These are phyloP conservation scores for Clavariopsis aquatica DNA, from an alignment of 495 filamentous ascomycete species.

Conservation along the genomic window DNA sequence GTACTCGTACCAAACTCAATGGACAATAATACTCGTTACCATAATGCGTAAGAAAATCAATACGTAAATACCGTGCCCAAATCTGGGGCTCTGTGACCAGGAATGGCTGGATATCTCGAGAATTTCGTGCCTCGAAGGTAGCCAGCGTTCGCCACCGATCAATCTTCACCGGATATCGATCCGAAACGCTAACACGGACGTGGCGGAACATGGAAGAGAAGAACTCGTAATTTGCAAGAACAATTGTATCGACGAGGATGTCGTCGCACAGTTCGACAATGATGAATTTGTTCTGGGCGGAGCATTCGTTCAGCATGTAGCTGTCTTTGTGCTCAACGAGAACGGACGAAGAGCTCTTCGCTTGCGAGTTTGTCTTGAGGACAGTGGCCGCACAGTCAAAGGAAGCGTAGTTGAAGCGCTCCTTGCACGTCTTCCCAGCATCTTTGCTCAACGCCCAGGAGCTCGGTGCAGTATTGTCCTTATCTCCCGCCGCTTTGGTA, in stretches of 20 bases:
- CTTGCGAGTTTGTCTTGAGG: constrained; percentile 81
- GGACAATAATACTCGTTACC: constrained; percentile 97
- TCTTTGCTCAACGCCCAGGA: constrained; percentile 75
- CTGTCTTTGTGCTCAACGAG: constrained; percentile 96
- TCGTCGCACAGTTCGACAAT: constrained; percentile 90
- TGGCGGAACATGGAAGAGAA: constrained; percentile 94
- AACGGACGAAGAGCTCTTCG: constrained; percentile 81
- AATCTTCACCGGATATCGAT: constrained; percentile 86
- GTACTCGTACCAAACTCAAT: constrained; percentile 82
- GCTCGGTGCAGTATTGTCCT: constrained; percentile 50
- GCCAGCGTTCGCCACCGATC: constrained; percentile 92
- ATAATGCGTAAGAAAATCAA: constrained; percentile 92
- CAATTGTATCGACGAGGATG: constrained; percentile 92
- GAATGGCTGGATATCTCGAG: constrained; percentile 91
- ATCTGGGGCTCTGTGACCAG: constrained; percentile 88
- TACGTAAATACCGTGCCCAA: constrained; percentile 87
- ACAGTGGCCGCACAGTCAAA: constrained; percentile 95
- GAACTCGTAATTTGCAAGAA: constrained; percentile 97
- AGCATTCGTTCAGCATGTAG: constrained; percentile 95
- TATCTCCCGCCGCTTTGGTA: constrained; percentile 31
- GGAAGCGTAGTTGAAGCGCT: constrained; percentile 94
- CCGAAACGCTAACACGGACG: constrained; percentile 86
- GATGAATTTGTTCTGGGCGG: constrained; percentile 84
- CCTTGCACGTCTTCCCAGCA: constrained; percentile 91
- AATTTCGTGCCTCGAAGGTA: constrained; percentile 85